phyloP scores from a whole-genome alignment of 2,329 filamentous ascomycete species.

The Penicillium paneum region DNA sequence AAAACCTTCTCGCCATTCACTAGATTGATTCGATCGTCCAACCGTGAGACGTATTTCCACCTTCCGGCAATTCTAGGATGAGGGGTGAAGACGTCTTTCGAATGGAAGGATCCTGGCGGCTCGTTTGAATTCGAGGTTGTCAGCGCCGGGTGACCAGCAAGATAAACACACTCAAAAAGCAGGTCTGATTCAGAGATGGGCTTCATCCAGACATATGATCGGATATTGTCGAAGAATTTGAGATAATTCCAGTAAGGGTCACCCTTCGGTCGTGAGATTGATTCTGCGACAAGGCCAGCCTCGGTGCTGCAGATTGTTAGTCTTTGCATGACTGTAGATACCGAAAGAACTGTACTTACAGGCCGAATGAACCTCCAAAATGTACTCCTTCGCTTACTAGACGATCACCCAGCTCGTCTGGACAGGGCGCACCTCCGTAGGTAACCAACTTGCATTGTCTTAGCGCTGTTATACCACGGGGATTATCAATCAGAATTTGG shows the following conservation, averaged over 20 bases:
- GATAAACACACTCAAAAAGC: constrained; percentile 33
- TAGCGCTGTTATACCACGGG: constrained; percentile 37
- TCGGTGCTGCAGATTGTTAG: constrained; percentile 38
- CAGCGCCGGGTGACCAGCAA: constrained; percentile 31
- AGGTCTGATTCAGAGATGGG: constrained; percentile 21
- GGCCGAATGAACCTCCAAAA: constrained; percentile 42
- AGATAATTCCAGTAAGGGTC: constrained; percentile 47
- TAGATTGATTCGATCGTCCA: constrained; percentile 35
- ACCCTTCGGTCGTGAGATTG: constrained; percentile 36
- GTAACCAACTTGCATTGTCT: constrained; percentile 41
- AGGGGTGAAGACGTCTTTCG: constrained; percentile 32
- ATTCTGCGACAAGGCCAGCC: constrained; percentile 45
- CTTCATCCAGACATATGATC: constrained; percentile 40
- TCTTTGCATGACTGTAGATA: neutral
- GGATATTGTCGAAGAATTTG: constrained; percentile 38
- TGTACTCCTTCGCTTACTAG: constrained; percentile 38
- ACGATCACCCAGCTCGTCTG: constrained; percentile 43
- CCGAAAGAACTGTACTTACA: constrained; percentile 29
- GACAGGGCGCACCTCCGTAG: constrained; percentile 42
- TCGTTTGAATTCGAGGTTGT: constrained; percentile 33
- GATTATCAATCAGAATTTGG: constrained; percentile 40
- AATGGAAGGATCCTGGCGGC: constrained; percentile 34
- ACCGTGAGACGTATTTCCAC: constrained; percentile 34
- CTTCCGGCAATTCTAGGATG: constrained; percentile 30
- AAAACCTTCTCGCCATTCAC: constrained; percentile 37